Conservation (phyloP, 2,329 filamentous ascomycete species). For the Phyllosticta paracitricarpa region DNA sequence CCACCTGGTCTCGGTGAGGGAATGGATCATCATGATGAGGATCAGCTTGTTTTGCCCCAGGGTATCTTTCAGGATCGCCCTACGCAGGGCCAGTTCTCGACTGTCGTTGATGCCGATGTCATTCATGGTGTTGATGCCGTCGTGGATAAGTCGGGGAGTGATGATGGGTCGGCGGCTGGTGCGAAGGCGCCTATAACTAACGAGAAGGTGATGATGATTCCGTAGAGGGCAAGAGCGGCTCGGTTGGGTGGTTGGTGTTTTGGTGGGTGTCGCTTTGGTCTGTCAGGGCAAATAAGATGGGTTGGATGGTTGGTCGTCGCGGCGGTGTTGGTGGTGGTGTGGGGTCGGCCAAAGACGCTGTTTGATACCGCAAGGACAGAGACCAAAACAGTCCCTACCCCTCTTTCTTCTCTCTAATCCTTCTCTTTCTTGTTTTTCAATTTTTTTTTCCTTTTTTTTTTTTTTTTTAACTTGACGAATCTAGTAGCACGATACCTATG, state of each 20-base stretch:
- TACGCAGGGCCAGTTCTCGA: neutral
- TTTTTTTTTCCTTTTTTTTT: neutral
- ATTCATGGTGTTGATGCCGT: neutral
- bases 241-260: neutral
- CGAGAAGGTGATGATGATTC: neutral
- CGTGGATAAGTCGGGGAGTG: neutral
- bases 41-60: neutral
- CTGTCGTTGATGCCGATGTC: neutral
- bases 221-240: neutral
- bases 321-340: neutral
- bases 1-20: conserved; percentile 30
- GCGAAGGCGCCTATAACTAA: neutral
- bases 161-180: neutral
- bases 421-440: neutral
- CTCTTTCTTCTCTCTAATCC: neutral
- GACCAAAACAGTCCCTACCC: neutral
- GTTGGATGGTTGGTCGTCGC: neutral
- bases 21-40: neutral
- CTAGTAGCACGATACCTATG: neutral
- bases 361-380: neutral
- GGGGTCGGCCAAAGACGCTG: neutral
- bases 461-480: neutral
- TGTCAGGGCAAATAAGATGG: neutral
- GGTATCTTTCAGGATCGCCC: neutral
- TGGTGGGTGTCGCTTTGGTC: neutral